Evolutionary conservation across 2,329 filamentous ascomycete species (phyloP).

Genomic region (Chaetothyriales sp.): DNA sequence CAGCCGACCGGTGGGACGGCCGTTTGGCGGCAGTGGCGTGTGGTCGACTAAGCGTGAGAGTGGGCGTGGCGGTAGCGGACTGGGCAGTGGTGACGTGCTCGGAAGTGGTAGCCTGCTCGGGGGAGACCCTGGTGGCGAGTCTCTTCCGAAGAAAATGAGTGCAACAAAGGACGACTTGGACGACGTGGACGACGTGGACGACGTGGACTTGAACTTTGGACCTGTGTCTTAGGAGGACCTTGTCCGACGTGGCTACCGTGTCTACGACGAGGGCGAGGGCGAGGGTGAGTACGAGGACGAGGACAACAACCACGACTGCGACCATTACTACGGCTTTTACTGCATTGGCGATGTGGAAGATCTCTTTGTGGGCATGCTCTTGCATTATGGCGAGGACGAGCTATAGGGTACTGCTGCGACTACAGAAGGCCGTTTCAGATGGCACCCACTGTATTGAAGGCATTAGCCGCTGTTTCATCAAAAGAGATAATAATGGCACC

Average conservation of each 20-base stretch:
- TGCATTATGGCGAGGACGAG: not conserved
- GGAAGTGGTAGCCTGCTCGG: not conserved
- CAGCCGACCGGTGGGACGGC: not conserved
- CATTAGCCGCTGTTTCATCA: too few relatives aligned
- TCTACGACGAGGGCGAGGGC: not conserved
- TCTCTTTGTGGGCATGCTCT: not conserved
- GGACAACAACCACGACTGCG: not conserved
- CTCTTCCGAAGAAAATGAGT: slow-evolving; percentile 3
- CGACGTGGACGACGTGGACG: too few relatives aligned
- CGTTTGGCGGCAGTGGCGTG: not conserved
- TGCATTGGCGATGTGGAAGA: not conserved
- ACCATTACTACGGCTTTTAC: not conserved
- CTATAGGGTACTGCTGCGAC: not conserved
- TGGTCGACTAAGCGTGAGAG: not conserved
- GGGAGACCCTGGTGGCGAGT: slow-evolving; percentile 2
- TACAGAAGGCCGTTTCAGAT: not conserved
- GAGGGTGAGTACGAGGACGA: too few relatives aligned
- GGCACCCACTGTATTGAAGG: too few relatives aligned
- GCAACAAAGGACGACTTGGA: too few relatives aligned
- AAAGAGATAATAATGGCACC: too few relatives aligned
- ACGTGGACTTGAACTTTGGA: not conserved
- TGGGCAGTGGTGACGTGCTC: not conserved
- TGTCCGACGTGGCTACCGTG: not conserved
- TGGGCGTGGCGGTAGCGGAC: not conserved
- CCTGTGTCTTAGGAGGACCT: not conserved